Evolutionary conservation across 306 rosid genomes (phyloP).

Genomic region (Trifolium pratense): DNA sequence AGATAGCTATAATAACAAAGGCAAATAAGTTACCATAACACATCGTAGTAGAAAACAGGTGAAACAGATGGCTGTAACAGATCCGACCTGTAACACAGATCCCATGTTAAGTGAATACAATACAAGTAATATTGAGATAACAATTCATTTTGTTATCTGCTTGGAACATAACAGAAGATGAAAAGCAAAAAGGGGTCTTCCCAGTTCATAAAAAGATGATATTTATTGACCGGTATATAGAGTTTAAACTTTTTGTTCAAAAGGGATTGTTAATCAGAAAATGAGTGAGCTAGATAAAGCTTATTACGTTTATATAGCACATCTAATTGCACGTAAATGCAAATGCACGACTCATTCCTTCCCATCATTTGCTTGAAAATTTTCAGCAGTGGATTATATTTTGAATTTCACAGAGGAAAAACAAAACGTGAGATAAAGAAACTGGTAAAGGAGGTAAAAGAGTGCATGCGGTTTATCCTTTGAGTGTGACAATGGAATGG

Average conservation of each 20-base stretch:
- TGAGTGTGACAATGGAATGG: not conserved
- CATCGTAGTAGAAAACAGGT: slow-evolving; percentile 94
- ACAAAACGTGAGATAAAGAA: slow-evolving; percentile 6
- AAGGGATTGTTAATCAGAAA: slow-evolving; percentile 16
- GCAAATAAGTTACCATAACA: slow-evolving; percentile 70
- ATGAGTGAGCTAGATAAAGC: not conserved
- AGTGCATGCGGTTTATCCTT: not conserved
- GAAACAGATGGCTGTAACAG: slow-evolving; percentile 93
- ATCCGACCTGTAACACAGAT: slow-evolving; percentile 81
- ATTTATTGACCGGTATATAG: not conserved
- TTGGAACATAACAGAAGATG: slow-evolving; percentile 34
- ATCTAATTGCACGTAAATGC: slow-evolving; percentile 6
- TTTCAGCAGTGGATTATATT: not conserved
- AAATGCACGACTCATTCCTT: slow-evolving; percentile 12
- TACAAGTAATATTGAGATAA: slow-evolving; percentile 23
- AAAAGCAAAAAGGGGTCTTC: slow-evolving; percentile 21
- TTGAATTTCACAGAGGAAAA: slow-evolving; percentile 12
- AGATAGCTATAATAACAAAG: slow-evolving; percentile 28
- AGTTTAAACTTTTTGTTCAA: not conserved
- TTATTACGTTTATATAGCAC: slow-evolving; percentile 30
- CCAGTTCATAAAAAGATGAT: slow-evolving; percentile 15
- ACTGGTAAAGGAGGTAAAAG: not conserved
- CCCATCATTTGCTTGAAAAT: slow-evolving; percentile 24
- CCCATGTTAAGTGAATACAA: slow-evolving; percentile 28
- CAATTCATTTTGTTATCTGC: slow-evolving; percentile 11